Conservation (phyloP, 225 moss, liverwort and hornwort genomes). For the Takakia lepidozioides region DNA sequence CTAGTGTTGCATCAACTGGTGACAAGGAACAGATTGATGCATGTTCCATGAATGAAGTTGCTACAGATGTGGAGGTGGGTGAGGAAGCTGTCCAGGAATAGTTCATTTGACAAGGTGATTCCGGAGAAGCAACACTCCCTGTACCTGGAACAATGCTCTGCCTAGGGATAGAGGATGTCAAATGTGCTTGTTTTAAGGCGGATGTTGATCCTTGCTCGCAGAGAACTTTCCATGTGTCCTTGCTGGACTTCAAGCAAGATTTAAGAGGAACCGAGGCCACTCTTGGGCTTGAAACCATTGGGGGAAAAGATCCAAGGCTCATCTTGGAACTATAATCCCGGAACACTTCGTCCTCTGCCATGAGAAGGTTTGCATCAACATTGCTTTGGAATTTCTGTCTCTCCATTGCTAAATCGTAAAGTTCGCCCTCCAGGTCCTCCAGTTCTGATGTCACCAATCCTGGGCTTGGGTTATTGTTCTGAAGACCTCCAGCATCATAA, state of each 20-base stretch:
- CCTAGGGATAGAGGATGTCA: too few species aligned
- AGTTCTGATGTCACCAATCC: too few species aligned
- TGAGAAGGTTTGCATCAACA: conserved; percentile 21
- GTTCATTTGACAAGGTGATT: conserved; percentile 11
- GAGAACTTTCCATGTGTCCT: conserved; percentile 6
- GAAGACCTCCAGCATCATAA: conserved; percentile 4
- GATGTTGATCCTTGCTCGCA: background rate
- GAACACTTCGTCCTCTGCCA: conserved; percentile 35
- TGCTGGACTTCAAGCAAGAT: conserved; percentile 41
- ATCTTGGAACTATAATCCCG: conserved; percentile 26
- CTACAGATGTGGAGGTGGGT: conserved; percentile 10
- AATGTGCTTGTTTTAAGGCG: too few species aligned
- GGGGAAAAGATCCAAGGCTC: conserved; percentile 19
- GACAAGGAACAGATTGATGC: background rate
- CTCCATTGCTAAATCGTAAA: conserved; percentile 1
- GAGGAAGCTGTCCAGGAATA: conserved; percentile 4
- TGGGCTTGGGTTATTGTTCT: conserved; percentile 1
- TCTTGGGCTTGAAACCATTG: conserved; percentile 10
- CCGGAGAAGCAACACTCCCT: conserved; percentile 4
- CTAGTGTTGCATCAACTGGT: conserved; percentile 8
- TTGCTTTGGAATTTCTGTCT: background rate
- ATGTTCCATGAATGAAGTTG: conserved; percentile 16
- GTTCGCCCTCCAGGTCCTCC: conserved; percentile 15
- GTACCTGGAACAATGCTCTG: conserved; percentile 4
- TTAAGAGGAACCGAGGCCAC: conserved; percentile 19